A percentile compares a stretch with the other conserved stretches of the same genome.
Conservation (phyloP, 2,329 filamentous ascomycete species). For the Beauveria varroae region DNA sequence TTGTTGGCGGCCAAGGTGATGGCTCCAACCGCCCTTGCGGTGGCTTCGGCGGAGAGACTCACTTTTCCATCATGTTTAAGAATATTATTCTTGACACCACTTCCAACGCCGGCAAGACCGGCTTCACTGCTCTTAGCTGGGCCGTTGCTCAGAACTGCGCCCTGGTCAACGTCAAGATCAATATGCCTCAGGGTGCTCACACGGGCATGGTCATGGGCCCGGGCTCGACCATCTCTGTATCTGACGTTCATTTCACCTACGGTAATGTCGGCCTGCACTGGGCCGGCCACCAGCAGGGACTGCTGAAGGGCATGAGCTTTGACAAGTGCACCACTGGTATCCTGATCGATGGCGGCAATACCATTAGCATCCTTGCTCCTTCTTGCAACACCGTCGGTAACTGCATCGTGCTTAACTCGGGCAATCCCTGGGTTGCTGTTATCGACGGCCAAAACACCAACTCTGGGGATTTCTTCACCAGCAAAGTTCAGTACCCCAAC, state of each 20-base stretch:
- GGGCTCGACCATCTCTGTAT: conserved; percentile 16
- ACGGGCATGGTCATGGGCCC: conserved; percentile 14
- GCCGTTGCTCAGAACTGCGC: conserved; percentile 17
- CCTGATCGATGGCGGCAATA: conserved; percentile 8
- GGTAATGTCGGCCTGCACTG: conserved; percentile 17
- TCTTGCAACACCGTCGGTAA: conserved; percentile 5
- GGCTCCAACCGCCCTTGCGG: conserved; percentile 10
- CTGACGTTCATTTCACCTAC: conserved; percentile 15
- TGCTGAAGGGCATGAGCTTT: conserved; percentile 8
- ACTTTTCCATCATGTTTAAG: conserved; percentile 17
- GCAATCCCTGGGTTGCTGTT: conserved; percentile 4
- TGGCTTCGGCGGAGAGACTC: conserved; percentile 16
- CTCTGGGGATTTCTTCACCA: conserved; percentile 7
- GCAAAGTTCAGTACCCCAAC: conserved; percentile 5
- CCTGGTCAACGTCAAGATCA: conserved; percentile 15
- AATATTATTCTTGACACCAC: conserved; percentile 17
- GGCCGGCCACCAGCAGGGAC: conserved; percentile 9
- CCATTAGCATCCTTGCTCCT: conserved; percentile 7
- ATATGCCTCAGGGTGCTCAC: conserved; percentile 13
- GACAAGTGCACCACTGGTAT: conserved; percentile 12
- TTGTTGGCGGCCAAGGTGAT: conserved; percentile 15
- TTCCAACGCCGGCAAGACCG: conserved; percentile 10
- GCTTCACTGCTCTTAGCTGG: conserved; percentile 16
- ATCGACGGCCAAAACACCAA: conserved; percentile 5
- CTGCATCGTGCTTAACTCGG: conserved; percentile 6